Evolutionary conservation across 495 filamentous ascomycete species (phyloP).

Genomic region (Aspergillus baeticus): DNA sequence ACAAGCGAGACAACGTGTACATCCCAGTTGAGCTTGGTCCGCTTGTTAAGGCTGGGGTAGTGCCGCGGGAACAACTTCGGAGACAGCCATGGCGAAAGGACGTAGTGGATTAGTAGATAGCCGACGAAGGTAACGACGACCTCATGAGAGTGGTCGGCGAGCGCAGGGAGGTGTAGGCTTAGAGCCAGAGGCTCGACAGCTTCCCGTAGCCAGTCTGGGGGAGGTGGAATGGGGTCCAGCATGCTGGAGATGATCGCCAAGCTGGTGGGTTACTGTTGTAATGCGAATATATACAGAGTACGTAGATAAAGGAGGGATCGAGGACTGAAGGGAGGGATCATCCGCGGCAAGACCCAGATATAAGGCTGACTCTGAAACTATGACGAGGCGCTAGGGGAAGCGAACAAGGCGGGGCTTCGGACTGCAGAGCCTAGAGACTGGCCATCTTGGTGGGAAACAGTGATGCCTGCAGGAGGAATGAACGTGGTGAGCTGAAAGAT

Average conservation of each 20-base stretch:
- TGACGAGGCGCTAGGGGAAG: background rate
- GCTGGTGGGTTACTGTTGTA: background rate
- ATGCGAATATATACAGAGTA: background rate
- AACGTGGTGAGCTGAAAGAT: background rate
- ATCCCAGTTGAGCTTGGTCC: constrained; percentile 89
- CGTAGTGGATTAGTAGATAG: constrained; percentile 74
- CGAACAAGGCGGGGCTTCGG: constrained; percentile 5
- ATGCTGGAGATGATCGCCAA: constrained; percentile 31
- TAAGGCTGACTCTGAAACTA: constrained; percentile 1
- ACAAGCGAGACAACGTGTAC: constrained; percentile 93
- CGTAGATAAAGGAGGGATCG: background rate
- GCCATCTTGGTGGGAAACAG: constrained; percentile 12
- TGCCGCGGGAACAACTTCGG: constrained; percentile 62
- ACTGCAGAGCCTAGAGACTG: constrained; percentile 9
- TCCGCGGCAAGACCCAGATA: constrained; percentile 1
- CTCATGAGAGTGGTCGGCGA: constrained; percentile 88
- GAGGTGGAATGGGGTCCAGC: constrained; percentile 49
- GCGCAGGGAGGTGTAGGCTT: constrained; percentile 60
- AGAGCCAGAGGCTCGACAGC: constrained; percentile 44
- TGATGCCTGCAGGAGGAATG: constrained; percentile 5
- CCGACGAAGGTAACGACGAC: constrained; percentile 67
- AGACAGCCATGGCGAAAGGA: constrained; percentile 75
- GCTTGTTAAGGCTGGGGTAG: constrained; percentile 64
- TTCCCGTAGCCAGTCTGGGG: constrained; percentile 42
- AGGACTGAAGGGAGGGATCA: background rate